phyloP scores from a whole-genome alignment of 2,329 filamentous ascomycete genomes.

The Penicillium sp. region DNA sequence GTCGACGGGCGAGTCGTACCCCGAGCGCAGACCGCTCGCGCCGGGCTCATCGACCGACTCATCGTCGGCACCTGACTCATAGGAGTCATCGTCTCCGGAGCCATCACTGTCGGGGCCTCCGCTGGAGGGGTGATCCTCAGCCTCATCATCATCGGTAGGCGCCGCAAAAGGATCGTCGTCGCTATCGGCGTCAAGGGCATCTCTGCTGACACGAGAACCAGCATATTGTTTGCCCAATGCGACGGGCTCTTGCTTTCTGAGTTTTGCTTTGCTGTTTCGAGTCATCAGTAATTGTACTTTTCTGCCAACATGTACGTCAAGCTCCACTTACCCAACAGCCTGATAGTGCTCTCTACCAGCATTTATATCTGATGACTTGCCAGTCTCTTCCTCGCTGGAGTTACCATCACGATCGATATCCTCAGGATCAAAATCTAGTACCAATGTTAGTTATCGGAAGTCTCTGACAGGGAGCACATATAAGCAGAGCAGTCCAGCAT shows the following conservation, averaged over 20 bases:
- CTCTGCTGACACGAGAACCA: conserved; percentile 69
- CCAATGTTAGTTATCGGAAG: conserved; percentile 6
- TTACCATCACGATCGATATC: conserved; percentile 54
- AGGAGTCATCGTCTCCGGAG: conserved; percentile 11
- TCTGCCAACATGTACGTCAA: conserved; percentile 1
- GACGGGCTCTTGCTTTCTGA: conserved; percentile 67
- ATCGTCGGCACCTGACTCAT: background rate
- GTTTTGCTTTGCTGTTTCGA: conserved; percentile 65
- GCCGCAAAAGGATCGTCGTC: conserved; percentile 46
- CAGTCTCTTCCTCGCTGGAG: conserved; percentile 53
- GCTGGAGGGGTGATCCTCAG: conserved; percentile 7
- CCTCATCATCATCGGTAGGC: conserved; percentile 30
- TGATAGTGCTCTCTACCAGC: conserved; percentile 83
- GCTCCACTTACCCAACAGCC: conserved; percentile 58
- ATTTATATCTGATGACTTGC: conserved; percentile 44
- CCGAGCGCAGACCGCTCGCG: too few relatives aligned
- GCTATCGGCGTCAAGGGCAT: conserved; percentile 57
- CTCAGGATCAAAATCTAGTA: conserved; percentile 75
- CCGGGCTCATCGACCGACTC: background rate
- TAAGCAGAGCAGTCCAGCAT: conserved; percentile 10
- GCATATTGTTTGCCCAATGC: conserved; percentile 74
- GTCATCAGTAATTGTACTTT: conserved; percentile 7
- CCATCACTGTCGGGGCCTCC: conserved; percentile 16
- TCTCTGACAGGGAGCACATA: background rate
- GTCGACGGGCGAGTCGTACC: background rate